Conservation (phyloP, 1,139 yeast genomes). For the Geotrichum carabidarum region DNA sequence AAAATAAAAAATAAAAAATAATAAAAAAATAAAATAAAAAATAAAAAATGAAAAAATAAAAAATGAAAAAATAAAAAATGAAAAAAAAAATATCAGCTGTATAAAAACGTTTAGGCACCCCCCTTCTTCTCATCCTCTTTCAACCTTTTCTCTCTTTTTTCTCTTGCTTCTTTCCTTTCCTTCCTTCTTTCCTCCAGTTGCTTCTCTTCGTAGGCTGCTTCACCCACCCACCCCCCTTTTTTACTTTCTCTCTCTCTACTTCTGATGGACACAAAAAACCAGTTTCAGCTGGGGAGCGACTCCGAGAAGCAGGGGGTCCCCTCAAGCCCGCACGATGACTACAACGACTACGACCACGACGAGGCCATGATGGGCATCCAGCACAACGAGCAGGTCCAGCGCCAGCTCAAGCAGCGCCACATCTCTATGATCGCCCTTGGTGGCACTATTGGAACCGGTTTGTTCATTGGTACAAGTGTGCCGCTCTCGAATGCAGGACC, state of each 20-base stretch:
- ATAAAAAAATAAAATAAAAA: neutral
- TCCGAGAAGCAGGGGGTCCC: constrained; percentile 1
- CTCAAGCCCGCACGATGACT: neutral
- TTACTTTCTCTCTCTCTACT: neutral
- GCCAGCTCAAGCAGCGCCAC: constrained; percentile 36
- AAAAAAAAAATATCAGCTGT: too few species aligned
- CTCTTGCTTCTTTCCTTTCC: neutral
- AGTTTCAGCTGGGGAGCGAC: neutral
- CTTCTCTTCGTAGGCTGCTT: neutral
- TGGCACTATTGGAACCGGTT: constrained; percentile 52
- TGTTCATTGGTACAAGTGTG: constrained; percentile 52
- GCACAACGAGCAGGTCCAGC: constrained; percentile 12
- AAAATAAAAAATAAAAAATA: too few species aligned
- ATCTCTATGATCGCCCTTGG: constrained; percentile 43
- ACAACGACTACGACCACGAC: constrained; percentile 2
- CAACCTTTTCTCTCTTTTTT: neutral
- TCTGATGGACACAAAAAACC: neutral
- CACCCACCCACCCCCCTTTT: neutral
- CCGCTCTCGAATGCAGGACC: constrained; percentile 55
- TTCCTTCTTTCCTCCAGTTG: neutral
- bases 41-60: too few species aligned
- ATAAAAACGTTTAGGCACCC: too few species aligned
- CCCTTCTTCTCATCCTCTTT: too few species aligned
- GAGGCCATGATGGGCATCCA: neutral
- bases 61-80: too few species aligned